phyloP scores from a whole-genome alignment of 495 filamentous ascomycete species.

The Aspergillus saccharolyticus region DNA sequence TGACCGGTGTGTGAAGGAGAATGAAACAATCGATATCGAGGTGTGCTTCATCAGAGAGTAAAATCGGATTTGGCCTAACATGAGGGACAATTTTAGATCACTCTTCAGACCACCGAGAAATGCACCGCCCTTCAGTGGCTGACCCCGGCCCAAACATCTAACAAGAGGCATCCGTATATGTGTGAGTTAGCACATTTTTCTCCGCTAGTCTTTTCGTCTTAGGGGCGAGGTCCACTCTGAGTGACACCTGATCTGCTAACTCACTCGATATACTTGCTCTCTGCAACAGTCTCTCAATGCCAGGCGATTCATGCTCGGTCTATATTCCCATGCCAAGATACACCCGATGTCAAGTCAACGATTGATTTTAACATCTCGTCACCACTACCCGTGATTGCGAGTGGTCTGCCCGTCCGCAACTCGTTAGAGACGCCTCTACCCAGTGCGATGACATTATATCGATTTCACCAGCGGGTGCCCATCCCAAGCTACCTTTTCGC shows the following conservation, averaged over 20 bases:
- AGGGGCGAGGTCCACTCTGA: background rate
- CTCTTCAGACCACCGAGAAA: conserved; percentile 66
- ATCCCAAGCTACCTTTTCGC: conserved; percentile 95
- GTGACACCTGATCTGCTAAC: background rate
- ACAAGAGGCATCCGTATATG: conserved; percentile 92
- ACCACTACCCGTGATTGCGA: conserved; percentile 80
- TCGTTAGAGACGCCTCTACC: conserved; percentile 33
- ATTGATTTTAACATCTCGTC: conserved; percentile 84
- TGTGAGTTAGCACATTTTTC: conserved; percentile 44
- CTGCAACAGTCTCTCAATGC: conserved; percentile 73
- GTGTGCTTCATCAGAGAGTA: conserved; percentile 26
- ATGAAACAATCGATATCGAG: conserved; percentile 57
- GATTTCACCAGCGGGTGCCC: conserved; percentile 81
- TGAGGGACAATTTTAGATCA: conserved; percentile 35
- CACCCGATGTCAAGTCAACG: conserved; percentile 88
- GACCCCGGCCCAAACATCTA: conserved; percentile 82
- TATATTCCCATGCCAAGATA: conserved; percentile 95
- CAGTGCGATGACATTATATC: conserved; percentile 56
- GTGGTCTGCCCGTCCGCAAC: conserved; percentile 64
- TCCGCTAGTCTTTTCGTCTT: background rate
- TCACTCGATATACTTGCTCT: background rate
- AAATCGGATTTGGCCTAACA: background rate
- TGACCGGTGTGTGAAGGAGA: conserved; percentile 55
- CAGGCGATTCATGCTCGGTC: conserved; percentile 93
- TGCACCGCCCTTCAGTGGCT: conserved; percentile 95